These are phyloP conservation scores for Ceriops tagal DNA, from an alignment of 345 rosid species.

Conservation along the genomic window DNA sequence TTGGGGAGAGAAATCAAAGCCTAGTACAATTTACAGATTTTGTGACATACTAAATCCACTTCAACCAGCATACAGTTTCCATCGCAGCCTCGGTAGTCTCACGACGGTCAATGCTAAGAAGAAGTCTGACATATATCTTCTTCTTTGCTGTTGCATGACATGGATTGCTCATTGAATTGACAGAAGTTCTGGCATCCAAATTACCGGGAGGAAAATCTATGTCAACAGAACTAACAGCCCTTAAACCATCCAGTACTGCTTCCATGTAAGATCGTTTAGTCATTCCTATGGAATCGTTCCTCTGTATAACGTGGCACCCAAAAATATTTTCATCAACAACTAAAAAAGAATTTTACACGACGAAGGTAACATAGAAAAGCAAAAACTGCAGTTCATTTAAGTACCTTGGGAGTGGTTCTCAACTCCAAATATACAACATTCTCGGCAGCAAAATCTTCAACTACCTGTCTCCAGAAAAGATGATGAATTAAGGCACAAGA, in stretches of 20 bases:
- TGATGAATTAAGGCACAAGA: not conserved
- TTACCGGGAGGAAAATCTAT: constrained; percentile 43
- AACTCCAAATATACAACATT: constrained; percentile 85
- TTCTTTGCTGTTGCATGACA: constrained; percentile 42
- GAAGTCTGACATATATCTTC: constrained; percentile 82
- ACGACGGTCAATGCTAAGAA: constrained; percentile 96
- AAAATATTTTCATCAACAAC: constrained; percentile 11
- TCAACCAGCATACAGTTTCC: constrained; percentile 69
- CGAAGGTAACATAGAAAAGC: not conserved
- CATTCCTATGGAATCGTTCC: constrained; percentile 80
- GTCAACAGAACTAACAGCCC: constrained; percentile 53
- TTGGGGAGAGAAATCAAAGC: not conserved
- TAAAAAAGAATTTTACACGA: not conserved
- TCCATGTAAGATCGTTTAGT: constrained; percentile 92
- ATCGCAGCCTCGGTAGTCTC: constrained; percentile 82
- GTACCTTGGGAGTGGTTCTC: constrained; percentile 94
- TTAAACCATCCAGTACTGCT: constrained; percentile 81
- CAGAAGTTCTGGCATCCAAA: constrained; percentile 15
- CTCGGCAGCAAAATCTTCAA: constrained; percentile 90
- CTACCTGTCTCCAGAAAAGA: constrained; percentile 42
- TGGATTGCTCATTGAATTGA: constrained; percentile 23
- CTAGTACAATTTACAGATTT: constrained; percentile 2
- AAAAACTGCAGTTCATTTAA: not conserved
- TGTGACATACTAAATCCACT: constrained; percentile 1
- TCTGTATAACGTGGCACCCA: constrained; percentile 39